phyloP scores from a whole-genome alignment of 2,329 filamentous ascomycete species.

The Curvularia lunata region DNA sequence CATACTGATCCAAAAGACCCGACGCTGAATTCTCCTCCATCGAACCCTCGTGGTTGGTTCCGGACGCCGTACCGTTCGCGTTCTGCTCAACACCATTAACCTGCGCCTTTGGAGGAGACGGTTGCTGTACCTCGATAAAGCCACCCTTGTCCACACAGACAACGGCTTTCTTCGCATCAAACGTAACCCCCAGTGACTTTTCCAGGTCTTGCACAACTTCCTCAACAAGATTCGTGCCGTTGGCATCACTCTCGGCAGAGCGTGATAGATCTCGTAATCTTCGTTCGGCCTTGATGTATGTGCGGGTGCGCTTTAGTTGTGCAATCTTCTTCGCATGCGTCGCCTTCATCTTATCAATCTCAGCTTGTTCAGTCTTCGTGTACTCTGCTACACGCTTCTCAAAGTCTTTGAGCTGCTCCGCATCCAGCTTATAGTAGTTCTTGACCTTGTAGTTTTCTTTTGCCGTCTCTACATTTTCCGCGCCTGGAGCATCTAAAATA shows the following conservation, averaged over 20 bases:
- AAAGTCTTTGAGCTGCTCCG: constrained; percentile 83
- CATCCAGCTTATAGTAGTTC: constrained; percentile 70
- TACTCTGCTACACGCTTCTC: constrained; percentile 76
- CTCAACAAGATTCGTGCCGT: constrained; percentile 62
- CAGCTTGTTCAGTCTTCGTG: constrained; percentile 73
- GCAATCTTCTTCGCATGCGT: constrained; percentile 78
- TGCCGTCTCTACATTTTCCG: constrained; percentile 34
- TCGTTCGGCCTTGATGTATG: constrained; percentile 76
- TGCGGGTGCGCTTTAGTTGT: constrained; percentile 72
- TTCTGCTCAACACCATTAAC: constrained; percentile 37
- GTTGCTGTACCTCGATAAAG: constrained; percentile 62
- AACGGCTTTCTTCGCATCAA: constrained; percentile 68
- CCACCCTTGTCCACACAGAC: constrained; percentile 80
- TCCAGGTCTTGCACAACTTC: constrained; percentile 80
- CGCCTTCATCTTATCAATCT: constrained; percentile 83
- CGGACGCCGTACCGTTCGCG: constrained; percentile 46
- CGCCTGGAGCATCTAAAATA: constrained; percentile 70
- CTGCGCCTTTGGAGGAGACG: constrained; percentile 35
- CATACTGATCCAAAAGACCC: constrained; percentile 72
- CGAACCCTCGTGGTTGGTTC: constrained; percentile 35
- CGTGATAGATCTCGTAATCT: constrained; percentile 72
- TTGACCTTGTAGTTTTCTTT: constrained; percentile 50
- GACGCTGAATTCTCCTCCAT: constrained; percentile 57
- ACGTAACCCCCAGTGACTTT: constrained; percentile 69
- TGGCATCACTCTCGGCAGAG: constrained; percentile 29